Evolutionary conservation across 371 early-diverging fungal genomes (phyloP), one percentile per base, ranked within the genome.

Genomic region (Mucor saturninus): DNA sequence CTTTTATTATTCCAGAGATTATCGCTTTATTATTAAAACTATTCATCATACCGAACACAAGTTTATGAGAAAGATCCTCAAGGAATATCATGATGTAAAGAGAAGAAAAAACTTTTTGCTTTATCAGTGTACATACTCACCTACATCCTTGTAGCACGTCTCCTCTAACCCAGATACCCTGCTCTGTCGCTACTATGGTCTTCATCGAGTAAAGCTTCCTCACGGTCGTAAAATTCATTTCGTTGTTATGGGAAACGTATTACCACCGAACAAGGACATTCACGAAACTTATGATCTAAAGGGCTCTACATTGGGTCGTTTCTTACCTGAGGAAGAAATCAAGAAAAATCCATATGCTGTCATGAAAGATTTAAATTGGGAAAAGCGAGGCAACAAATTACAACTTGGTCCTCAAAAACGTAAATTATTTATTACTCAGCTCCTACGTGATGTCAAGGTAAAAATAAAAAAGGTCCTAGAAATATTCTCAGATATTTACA

Each of bases 11-110:
- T 97, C 95, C 21, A 89, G 91, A 69, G 98, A 98, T 82, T 96
- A 94, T 76, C 91, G 97, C 13, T 97, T 95, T 74, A 97, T 98
- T 67, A 98, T 98, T 85, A 98, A 98, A 68, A 97, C 98, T 4
- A 92, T 98, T 49, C 95, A 93, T 76, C 92, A 92, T 64, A 81
- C 92, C 0, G 98, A 98, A 71, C 98, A 98, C 75, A 91, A 90
- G 69, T 95, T 94, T 64, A 81, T 98, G 84, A 84, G 91, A 48
- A 85, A 86, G 61, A 93, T 96, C 31, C 82, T 98, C 46, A 86
- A 86, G 55, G 79, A 93, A 37, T 98, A 98, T 77, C 91, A 91
- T 62, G 83, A 91, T 68, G 88, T 88, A 78, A 72, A 65, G 15
- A 46, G 5, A 21, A 21, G 21, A 21, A 21, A 21, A 21, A 21